Base-by-base conservation (phyloP, 495 filamentous ascomycete species). In the Letharia columbiana region DNA sequence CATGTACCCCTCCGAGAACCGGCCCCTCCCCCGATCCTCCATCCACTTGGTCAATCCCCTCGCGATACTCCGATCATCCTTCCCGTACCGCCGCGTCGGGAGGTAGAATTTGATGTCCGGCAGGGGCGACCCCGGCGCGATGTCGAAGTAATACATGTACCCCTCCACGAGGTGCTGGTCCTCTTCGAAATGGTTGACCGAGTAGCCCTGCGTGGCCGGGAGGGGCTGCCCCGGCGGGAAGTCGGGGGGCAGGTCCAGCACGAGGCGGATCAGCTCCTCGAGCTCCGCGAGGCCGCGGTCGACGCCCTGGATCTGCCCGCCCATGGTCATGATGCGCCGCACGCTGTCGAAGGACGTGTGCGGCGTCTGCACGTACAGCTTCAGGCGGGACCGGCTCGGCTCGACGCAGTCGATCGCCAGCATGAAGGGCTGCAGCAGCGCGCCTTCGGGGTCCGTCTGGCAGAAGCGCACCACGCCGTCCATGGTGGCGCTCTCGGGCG, bases 71-170 rank as follows among this genome's bases (percentile, higher is more conserved):
- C 5, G 20, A 49, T n/a, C n/a, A 23, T 50, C 47, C n/a, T 50
- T 50, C n/a, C 47, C 47, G 28, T 28, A 50, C 18, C 20, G n/a
- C 18, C 47, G 47, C n/a, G 47, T 23, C n/a, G n/a, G 47, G 7
- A 50, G 8, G n/a, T 28, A 79, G 18, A 75, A 62, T 56, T 78
- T 78, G 12, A 69, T 63, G 28, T 70, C 71, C 2, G 76, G 74
- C 4, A 68, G 40, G 20, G 54, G 31, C 31, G 39, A 60, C 11
- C 66, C 69, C 28, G 73, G 63, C 47, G 66, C 69, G 42, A 79
- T 69, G n/a, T 77, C 75, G 41, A 75, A 69, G 65, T 77, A 71
- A 66, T 77, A 77, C n/a, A 77, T 58, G 54, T 35, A 58, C 3
- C 54, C 54, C 20, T 58, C 54, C 23, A 33, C 28, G 28, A 58